Conservation (phyloP, 2,329 filamentous ascomycete species). For the Calonectria pseudoturangicola region DNA sequence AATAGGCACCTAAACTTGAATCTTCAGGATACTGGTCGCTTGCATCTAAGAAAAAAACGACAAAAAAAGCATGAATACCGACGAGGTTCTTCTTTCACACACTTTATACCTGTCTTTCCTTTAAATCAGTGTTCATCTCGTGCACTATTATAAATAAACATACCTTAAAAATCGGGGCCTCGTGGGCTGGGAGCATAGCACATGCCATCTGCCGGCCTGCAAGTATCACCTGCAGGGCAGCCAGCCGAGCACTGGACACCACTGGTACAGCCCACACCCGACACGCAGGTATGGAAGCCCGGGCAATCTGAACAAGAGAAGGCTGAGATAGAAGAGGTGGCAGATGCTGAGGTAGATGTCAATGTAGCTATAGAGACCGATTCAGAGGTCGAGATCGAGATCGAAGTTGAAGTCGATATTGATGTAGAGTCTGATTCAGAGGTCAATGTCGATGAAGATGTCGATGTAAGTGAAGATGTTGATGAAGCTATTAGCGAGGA, state of each 20-base stretch:
- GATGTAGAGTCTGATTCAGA: neutral
- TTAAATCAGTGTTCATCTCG: neutral
- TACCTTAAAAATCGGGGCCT: neutral
- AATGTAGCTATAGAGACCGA: neutral
- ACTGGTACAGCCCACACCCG: neutral
- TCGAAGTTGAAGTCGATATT: neutral
- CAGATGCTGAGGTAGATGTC: neutral
- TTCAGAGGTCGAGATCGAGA: too few species aligned
- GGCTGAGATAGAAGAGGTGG: neutral
- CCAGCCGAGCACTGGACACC: neutral
- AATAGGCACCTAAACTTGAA: too few species aligned
- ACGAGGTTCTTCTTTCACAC: neutral
- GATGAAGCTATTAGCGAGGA: neutral
- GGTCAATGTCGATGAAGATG: neutral
- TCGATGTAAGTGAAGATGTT: neutral
- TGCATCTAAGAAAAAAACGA: too few species aligned
- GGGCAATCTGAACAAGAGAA: neutral
- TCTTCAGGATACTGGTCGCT: too few species aligned
- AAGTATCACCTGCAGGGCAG: neutral
- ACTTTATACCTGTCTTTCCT: neutral
- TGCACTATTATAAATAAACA: neutral
- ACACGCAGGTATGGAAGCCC: neutral
- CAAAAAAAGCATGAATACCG: too few species aligned
- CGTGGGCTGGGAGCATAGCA: neutral
- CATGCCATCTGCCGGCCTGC: neutral